These are phyloP conservation scores for Plasmodium berghei DNA, from an alignment of 169 alveolate species.

Conservation along the genomic window DNA sequence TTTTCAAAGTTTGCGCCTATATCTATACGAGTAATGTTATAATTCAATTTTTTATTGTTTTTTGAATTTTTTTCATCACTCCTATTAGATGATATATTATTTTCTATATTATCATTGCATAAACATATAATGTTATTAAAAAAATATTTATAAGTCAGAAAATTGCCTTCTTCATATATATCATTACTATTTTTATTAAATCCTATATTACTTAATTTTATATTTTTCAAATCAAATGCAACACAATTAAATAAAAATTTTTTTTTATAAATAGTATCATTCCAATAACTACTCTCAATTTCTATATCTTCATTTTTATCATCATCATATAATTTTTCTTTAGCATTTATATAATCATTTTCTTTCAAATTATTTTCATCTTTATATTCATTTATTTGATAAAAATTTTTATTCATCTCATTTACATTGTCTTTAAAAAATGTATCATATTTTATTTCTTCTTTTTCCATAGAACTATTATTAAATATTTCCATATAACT, in stretches of 20 bases:
- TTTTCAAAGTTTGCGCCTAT: constrained; percentile 24
- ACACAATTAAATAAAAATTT: constrained; percentile 33
- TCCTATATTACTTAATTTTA: constrained; percentile 37
- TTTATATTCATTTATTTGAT: too few species aligned
- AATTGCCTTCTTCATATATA: neutral
- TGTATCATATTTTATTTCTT: neutral
- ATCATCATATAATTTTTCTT: neutral
- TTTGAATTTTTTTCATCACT: neutral
- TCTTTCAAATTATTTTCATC: too few species aligned
- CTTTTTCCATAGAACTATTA: neutral
- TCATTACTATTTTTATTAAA: constrained; percentile 22
- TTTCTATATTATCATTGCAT: constrained; percentile 18
- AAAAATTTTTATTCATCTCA: neutral
- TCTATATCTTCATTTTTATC: neutral
- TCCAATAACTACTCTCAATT: neutral
- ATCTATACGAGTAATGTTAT: constrained; percentile 28
- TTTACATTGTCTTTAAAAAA: neutral
- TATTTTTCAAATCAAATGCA: constrained; percentile 24
- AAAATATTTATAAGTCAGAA: constrained; percentile 43
- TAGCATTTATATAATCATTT: too few species aligned
- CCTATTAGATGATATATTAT: neutral
- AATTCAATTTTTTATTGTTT: neutral
- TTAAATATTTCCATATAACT: neutral
- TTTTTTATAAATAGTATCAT: neutral
- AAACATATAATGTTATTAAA: constrained; percentile 63